Evolutionary conservation across 108 stramenopile genomes (phyloP).

Genomic region (Epipyxis sp.): DNA sequence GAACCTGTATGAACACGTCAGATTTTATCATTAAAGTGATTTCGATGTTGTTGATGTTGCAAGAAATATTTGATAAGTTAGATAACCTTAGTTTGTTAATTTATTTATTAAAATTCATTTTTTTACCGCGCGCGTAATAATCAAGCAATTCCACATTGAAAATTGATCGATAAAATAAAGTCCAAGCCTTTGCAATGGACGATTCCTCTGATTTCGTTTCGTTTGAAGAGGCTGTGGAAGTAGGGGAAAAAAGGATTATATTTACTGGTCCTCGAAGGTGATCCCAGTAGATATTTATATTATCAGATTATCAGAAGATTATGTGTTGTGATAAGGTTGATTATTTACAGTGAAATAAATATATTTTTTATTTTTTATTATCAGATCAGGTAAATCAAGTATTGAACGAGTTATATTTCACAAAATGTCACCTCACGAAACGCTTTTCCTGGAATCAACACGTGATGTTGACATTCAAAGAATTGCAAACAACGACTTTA

Average conservation of each 20-base stretch:
- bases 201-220: neutral
- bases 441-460: constrained; percentile 80
- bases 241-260: constrained; percentile 1
- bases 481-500: constrained; percentile 71
- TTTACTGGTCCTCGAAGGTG: constrained; percentile 18
- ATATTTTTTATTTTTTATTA: neutral
- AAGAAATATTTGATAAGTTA: too few species aligned
- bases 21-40: too few species aligned
- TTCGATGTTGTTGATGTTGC: too few species aligned
- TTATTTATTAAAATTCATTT: too few species aligned
- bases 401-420: constrained; percentile 90
- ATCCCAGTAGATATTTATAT: neutral
- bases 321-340: too few species aligned
- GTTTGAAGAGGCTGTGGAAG: constrained; percentile 1
- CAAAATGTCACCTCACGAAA: constrained; percentile 99
- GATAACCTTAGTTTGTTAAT: too few species aligned
- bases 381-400: constrained; percentile 41
- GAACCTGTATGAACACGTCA: too few species aligned
- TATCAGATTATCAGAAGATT: neutral
- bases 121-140: too few species aligned
- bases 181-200: neutral
- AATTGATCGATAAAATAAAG: too few species aligned
- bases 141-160: too few species aligned
- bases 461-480: constrained; percentile 57
- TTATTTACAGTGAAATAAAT: neutral